These are phyloP conservation scores for Xylariaceae sp. DNA, from an alignment of 2,329 filamentous ascomycete species.

Conservation along the genomic window DNA sequence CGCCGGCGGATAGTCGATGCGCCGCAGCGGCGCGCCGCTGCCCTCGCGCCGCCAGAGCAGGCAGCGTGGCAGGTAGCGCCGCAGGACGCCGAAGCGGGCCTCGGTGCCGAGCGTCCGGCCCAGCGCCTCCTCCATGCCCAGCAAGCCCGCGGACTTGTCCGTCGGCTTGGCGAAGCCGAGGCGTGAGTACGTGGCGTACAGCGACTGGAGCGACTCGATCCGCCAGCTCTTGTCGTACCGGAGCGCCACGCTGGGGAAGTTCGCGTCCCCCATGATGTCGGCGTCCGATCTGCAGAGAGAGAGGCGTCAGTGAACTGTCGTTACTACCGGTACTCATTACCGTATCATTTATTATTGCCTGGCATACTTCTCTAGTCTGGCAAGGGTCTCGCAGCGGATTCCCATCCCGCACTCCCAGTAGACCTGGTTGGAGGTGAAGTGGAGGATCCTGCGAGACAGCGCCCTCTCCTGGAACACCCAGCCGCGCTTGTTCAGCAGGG, in stretches of 20 bases:
- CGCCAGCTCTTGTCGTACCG: conserved; percentile 6
- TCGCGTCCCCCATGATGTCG: conserved; percentile 6
- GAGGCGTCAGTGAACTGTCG: too few species aligned
- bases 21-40: neutral
- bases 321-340: too few species aligned
- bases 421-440: conserved; percentile 9
- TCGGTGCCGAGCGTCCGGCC: conserved; percentile 4
- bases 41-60: conserved; percentile 7
- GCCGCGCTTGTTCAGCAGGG: conserved; percentile 6
- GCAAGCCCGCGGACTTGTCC: conserved; percentile 8
- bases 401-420: conserved; percentile 14
- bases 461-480: conserved; percentile 14
- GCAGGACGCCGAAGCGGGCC: conserved; percentile 7
- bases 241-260: conserved; percentile 10
- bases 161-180: conserved; percentile 6
- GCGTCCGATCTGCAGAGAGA: too few species aligned
- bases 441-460: conserved; percentile 9
- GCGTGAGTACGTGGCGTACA: conserved; percentile 10
- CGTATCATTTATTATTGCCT: too few species aligned
- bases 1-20: neutral
- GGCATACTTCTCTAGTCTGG: conserved; percentile 11
- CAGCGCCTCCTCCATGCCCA: conserved; percentile 8
- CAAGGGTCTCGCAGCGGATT: conserved; percentile 11
- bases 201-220: conserved; percentile 7
- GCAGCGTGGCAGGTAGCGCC: conserved; percentile 3